These are phyloP conservation scores for Lactarius evosmus DNA, from an alignment of 768 basidiomycete genomes.

Conservation along the genomic window DNA sequence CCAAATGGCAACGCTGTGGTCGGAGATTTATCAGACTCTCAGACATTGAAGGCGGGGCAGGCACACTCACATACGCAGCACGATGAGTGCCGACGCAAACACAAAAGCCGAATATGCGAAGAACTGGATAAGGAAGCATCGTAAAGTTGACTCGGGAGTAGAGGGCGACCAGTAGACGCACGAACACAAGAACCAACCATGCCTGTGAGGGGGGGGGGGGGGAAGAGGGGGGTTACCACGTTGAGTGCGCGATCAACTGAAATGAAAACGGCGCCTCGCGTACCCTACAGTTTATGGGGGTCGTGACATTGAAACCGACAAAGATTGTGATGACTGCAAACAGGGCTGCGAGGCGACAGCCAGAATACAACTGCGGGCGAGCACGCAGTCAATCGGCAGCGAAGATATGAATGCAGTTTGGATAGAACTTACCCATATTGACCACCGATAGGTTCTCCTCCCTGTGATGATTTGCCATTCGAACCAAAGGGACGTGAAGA, in stretches of 20 bases:
- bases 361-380: constrained; percentile 16
- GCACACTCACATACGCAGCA: constrained; percentile 23
- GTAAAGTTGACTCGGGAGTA: background rate
- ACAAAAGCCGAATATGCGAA: constrained; percentile 24
- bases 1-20: constrained; percentile 22
- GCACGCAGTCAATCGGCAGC: background rate
- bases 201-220: background rate
- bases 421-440: constrained; percentile 16
- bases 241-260: background rate
- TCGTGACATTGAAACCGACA: constrained; percentile 16
- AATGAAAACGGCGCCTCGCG: background rate
- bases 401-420: background rate
- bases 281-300: constrained; percentile 17
- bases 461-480: constrained; percentile 25
- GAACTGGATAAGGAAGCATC: background rate
- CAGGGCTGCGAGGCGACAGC: constrained; percentile 21
- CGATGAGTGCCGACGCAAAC: constrained; percentile 21
- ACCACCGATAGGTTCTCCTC: constrained; percentile 18
- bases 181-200: constrained; percentile 16
- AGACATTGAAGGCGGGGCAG: background rate
- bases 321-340: constrained; percentile 17
- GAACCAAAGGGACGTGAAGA: constrained; percentile 15
- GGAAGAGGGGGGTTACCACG: too few relatives aligned
- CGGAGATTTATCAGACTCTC: background rate
- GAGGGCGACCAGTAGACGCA: background rate